phyloP scores from a whole-genome alignment of 176 grass and related monocot genomes.

The Elaeis guineensis region DNA sequence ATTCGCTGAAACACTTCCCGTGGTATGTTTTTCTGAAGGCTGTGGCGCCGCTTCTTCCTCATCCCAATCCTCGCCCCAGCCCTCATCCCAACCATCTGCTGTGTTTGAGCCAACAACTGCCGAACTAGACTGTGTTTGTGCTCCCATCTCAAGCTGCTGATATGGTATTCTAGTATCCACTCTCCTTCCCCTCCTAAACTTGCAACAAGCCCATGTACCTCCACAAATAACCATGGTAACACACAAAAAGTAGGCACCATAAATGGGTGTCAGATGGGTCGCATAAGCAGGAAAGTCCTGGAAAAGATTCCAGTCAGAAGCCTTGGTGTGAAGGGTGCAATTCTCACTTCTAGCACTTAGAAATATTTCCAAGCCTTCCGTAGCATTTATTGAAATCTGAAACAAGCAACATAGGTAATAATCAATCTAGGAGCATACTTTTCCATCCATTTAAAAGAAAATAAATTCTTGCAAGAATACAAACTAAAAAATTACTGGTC shows the following conservation, averaged over 20 bases:
- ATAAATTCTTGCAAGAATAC: too few species aligned
- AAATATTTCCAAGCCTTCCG: slow-evolving; percentile 32
- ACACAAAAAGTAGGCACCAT: slow-evolving; percentile 50
- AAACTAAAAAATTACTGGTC: too few species aligned
- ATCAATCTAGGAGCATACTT: too few species aligned
- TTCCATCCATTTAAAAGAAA: too few species aligned
- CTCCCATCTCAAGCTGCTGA: slow-evolving; percentile 87
- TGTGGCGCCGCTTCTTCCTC: slow-evolving; percentile 63
- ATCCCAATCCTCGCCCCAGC: slow-evolving; percentile 94
- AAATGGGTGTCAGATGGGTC: slow-evolving; percentile 61
- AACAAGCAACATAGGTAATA: too few species aligned
- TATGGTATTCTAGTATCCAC: slow-evolving; percentile 27
- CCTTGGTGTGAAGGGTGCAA: slow-evolving; percentile 29
- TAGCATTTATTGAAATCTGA: slow-evolving; percentile 14
- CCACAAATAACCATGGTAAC: slow-evolving; percentile 48
- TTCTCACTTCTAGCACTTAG: slow-evolving; percentile 28
- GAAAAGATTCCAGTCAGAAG: slow-evolving; percentile 47
- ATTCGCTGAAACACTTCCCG: slow-evolving; percentile 41
- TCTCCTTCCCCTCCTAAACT: slow-evolving; percentile 33
- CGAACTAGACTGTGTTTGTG: slow-evolving; percentile 26
- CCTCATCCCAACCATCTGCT: slow-evolving; percentile 64
- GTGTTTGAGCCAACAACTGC: slow-evolving; percentile 27
- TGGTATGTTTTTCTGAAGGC: slow-evolving; percentile 27
- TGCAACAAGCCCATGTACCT: slow-evolving; percentile 54
- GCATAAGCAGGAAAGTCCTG: slow-evolving; percentile 46